Percentiles rank a stretch among this genome's conserved stretches.
These are phyloP conservation scores for Eutrema yunnanense DNA, from an alignment of 345 rosid genomes.

Conservation along the genomic window DNA sequence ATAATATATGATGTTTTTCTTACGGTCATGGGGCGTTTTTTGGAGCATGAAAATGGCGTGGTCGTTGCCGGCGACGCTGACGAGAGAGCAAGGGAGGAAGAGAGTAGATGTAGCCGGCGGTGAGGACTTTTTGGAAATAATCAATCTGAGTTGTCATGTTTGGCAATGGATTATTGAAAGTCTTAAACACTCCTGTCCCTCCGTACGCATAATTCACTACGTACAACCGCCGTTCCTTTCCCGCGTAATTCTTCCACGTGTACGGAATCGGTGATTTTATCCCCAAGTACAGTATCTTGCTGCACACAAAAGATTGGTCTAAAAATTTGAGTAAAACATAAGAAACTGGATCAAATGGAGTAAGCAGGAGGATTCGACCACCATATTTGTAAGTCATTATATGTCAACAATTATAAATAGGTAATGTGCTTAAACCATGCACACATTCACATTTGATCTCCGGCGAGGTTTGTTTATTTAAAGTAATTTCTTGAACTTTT, in stretches of 20 bases:
- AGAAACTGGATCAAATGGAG: too few species aligned
- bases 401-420: too few species aligned
- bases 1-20: neutral
- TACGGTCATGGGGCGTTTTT: constrained; percentile 47
- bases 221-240: constrained; percentile 18
- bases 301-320: constrained; percentile 21
- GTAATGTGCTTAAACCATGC: neutral
- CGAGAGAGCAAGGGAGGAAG: constrained; percentile 44
- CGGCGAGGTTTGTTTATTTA: neutral
- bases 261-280: constrained; percentile 64
- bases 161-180: constrained; percentile 33
- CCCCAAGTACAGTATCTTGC: constrained; percentile 55
- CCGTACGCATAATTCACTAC: constrained; percentile 87
- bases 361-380: too few species aligned
- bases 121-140: constrained; percentile 38
- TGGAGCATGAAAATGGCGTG: constrained; percentile 37
- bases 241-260: constrained; percentile 36
- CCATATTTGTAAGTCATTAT: too few species aligned
- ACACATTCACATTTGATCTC: neutral
- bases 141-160: constrained; percentile 76
- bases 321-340: neutral
- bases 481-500: neutral
- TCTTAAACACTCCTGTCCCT: constrained; percentile 74
- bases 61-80: constrained; percentile 72
- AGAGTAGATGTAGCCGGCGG: constrained; percentile 34